Conservation (phyloP, 2,329 filamentous ascomycete species). For the Pseudogymnoascus sp. region DNA sequence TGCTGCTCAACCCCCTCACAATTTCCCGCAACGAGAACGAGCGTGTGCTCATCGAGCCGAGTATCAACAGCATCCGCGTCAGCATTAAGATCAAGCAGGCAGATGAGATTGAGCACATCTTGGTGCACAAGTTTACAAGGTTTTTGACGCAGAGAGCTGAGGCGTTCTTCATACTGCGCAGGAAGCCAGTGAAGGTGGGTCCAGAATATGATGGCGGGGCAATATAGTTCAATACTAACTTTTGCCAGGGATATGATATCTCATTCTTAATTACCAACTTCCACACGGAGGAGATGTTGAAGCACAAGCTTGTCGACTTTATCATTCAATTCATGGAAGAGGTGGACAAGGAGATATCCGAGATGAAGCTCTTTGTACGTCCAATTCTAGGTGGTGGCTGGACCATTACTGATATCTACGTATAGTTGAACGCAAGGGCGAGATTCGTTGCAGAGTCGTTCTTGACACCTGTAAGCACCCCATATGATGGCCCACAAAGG, state of each 20-base stretch:
- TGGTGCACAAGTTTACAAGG: constrained; percentile 96
- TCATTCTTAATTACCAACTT: constrained; percentile 98
- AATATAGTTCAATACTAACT: constrained; percentile 14
- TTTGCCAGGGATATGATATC: constrained; percentile 84
- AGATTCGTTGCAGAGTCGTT: constrained; percentile 98
- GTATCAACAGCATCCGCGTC: constrained; percentile 92
- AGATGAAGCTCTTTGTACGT: constrained; percentile 99
- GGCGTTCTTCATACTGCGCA: constrained; percentile 89
- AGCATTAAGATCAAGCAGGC: constrained; percentile 99
- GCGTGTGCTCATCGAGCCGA: constrained; percentile 90
- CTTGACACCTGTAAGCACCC: constrained; percentile 68
- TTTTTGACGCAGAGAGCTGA: constrained; percentile 95
- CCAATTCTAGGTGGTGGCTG: not conserved
- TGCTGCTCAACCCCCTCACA: constrained; percentile 82
- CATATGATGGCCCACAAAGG: not conserved
- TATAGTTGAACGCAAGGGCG: constrained; percentile 85
- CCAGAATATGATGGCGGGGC: not conserved
- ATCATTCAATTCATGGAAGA: constrained; percentile 99
- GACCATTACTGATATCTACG: constrained; percentile 27
- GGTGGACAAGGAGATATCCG: constrained; percentile 98
- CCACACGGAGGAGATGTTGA: constrained; percentile 97
- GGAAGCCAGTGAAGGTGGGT: constrained; percentile 86
- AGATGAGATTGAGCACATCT: constrained; percentile 95
- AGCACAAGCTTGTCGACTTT: constrained; percentile 98
- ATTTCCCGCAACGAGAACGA: constrained; percentile 96